These are phyloP conservation scores for Lentinula detonsa DNA, from an alignment of 768 basidiomycete genomes.

Conservation along the genomic window DNA sequence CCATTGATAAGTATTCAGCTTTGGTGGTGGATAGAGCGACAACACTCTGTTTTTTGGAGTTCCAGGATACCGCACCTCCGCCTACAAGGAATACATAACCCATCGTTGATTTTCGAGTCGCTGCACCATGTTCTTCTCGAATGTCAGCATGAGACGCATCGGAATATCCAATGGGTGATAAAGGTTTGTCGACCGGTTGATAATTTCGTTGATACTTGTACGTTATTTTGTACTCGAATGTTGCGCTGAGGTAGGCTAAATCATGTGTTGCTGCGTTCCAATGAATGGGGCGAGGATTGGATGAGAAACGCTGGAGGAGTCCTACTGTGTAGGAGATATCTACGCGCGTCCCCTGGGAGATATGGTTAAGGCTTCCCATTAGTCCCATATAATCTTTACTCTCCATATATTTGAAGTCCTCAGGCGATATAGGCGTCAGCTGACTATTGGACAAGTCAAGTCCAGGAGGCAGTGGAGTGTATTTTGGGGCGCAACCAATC, in stretches of 20 bases:
- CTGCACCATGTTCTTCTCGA: slow-evolving; percentile 14
- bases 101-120: slow-evolving; percentile 14
- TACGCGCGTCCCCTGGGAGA: background rate
- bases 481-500: background rate
- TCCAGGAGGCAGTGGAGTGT: background rate
- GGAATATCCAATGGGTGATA: background rate
- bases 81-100: slow-evolving; percentile 14
- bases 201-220: no score
- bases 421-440: background rate
- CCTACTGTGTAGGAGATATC: background rate
- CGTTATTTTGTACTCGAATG: background rate
- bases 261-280: background rate
- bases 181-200: no score
- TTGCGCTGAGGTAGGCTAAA: background rate
- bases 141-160: slow-evolving; percentile 11
- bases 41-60: no score
- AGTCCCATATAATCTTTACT: background rate
- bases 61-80: no score
- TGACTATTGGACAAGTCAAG: background rate
- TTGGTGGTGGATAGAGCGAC: no score
- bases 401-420: background rate
- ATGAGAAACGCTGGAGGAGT: background rate
- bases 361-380: background rate
- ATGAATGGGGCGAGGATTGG: background rate
- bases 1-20: no score